Evolutionary conservation across 768 basidiomycete species (phyloP).

Genomic region (Chalciporus sphaerocephalus): DNA sequence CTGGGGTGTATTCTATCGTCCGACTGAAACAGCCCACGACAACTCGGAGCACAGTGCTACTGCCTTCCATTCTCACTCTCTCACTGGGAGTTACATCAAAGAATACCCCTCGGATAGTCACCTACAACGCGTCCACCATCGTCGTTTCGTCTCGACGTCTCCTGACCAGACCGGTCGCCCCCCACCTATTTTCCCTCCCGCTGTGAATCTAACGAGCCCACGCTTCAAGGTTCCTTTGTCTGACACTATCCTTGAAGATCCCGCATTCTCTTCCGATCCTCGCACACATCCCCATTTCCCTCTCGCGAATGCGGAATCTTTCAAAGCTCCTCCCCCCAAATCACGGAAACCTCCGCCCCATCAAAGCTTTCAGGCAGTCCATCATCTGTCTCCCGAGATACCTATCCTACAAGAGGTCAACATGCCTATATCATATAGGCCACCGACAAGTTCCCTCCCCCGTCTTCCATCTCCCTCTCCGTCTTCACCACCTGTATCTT

Average conservation of each 20-base stretch:
- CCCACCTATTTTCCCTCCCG: neutral
- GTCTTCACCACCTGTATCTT: constrained; percentile 3
- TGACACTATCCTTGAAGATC: constrained; percentile 41
- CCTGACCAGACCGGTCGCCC: neutral
- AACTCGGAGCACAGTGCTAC: neutral
- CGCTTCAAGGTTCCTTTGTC: constrained; percentile 19
- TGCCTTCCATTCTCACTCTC: neutral
- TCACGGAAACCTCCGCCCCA: constrained; percentile 14
- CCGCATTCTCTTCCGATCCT: constrained; percentile 58
- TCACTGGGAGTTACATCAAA: constrained; percentile 5
- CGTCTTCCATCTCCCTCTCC: neutral
- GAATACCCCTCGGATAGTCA: neutral
- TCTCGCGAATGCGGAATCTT: constrained; percentile 15
- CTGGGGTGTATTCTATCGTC: constrained; percentile 13
- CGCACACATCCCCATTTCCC: constrained; percentile 42
- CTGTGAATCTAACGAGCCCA: neutral
- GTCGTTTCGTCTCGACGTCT: neutral
- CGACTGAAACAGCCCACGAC: neutral
- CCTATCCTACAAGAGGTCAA: neutral
- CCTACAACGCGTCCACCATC: neutral
- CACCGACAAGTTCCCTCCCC: neutral
- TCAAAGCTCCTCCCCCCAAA: constrained; percentile 26
- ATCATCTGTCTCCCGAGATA: neutral
- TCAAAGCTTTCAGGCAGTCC: constrained; percentile 1
- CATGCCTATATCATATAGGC: neutral